Evolutionary conservation across 2,329 filamentous ascomycete genomes (phyloP).

Genomic region (Tolypocladium pustulatum): DNA sequence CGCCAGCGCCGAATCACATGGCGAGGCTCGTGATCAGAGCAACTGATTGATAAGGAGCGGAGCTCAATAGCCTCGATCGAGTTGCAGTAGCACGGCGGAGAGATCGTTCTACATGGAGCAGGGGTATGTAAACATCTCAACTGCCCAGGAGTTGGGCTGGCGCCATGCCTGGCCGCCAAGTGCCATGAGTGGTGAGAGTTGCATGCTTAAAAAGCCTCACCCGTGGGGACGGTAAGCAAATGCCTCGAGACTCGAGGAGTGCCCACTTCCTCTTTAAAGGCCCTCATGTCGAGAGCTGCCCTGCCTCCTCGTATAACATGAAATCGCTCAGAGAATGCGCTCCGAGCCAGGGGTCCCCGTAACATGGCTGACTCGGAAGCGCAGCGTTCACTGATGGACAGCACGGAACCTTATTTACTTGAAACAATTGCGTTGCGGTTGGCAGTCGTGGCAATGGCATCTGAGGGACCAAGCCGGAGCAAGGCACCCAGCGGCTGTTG

Average conservation of each 20-base stretch:
- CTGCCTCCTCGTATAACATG: neutral
- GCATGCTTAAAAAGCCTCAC: neutral
- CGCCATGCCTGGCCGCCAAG: neutral
- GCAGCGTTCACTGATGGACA: neutral
- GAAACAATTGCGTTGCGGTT: neutral
- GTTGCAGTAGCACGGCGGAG: neutral
- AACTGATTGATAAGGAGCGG: neutral
- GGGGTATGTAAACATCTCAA: neutral
- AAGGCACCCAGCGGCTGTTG: too few species aligned
- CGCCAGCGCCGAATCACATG: neutral
- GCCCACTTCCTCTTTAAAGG: neutral
- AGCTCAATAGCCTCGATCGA: neutral
- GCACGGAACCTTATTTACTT: neutral
- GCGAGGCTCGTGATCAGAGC: neutral
- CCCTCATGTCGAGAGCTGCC: neutral
- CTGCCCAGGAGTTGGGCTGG: neutral
- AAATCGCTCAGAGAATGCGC: neutral
- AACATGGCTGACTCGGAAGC: neutral
- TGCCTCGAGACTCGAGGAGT: neutral
- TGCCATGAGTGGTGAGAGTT: neutral
- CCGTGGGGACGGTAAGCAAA: neutral
- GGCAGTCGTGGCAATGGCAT: neutral
- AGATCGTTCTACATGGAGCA: neutral
- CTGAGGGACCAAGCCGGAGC: neutral
- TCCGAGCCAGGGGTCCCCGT: neutral